Evolutionary conservation across 2,329 filamentous ascomycete genomes (phyloP), one percentile per base, ranked within the genome.

Genomic region (Alternaria brassicicola): DNA sequence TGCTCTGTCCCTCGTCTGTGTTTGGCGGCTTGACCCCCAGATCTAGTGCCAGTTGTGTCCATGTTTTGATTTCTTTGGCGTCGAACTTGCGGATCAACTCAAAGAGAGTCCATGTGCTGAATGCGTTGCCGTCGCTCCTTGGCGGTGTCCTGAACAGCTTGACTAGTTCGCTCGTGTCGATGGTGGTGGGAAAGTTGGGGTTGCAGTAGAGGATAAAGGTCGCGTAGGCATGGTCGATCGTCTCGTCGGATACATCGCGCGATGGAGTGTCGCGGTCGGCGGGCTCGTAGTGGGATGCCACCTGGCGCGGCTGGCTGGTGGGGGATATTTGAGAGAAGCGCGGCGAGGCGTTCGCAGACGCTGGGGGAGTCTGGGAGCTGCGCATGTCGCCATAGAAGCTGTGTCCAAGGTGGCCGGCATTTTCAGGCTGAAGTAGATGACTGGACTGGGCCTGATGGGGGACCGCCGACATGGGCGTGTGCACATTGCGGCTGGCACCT

Each of bases 191-290:
- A 48, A 97, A 88, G 41, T 86, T 88, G 5, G 93, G 93, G 76
- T 97, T 97, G 82, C 93, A 97, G 77, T 93, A 92, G 56, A 97
- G 83, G 68, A 97, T 90, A 75, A 97, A 97, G 65, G 82, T 78
- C 59, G 93, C 88, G 74, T 93, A 97, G 49, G 91, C 89, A 74
- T 94, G 87, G 70, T 93, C 91, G 64, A 97, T 88, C 12, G 85
- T 90, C 2, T 85, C 84, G 67, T 87, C 84, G 3, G 86, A 88
- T 28, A 96, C 87, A 60, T 87, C 81, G 62, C 84, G 86, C 54
- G 87, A 82, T 7, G 93, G 93, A 46, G 94, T 78, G 19, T 78
- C 64, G 50, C 85, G 82, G 67, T 86, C 83, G 52, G 75, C 74
- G 6, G 82, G 81, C 39, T 68, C 70, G 59, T 69, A 80, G 58